Evolutionary conservation across 148 eudicot genomes (phyloP), one percentile per base, ranked within the genome.

Genomic region (Rheum nobile): DNA sequence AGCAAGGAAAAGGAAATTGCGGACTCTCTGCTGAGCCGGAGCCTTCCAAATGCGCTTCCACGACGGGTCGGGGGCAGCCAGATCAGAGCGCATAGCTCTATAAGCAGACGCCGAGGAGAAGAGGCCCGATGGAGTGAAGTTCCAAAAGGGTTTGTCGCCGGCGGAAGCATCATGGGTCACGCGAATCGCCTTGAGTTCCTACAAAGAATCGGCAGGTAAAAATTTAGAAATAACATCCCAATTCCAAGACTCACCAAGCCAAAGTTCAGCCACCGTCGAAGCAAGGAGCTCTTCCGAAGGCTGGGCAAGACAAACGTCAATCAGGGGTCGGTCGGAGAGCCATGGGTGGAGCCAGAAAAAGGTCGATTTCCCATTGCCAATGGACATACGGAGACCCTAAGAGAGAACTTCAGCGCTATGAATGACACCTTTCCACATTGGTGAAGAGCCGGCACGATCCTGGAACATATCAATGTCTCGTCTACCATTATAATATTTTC

Each of bases 251-350:
- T 1, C 5, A 7, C 0, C 12, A 12, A 0, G 8, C 47, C 17
- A 43, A 0, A 43, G 16, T 0, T 43, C 17, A 43, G 47, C 47
- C 2, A 43, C 47, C 1, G 47, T 43, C 0, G 47, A 11, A 11
- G 3, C 47, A 43, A 43, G 16, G 2, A 43, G 3, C 0, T 1
- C 0, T 3, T 43, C 16, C 13, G 17, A 2, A 3, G 9, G 2
- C 2, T 1, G 0, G 0, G 0, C 0, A 13, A 13, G 0, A 1
- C 2, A 1, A 0, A 12, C 2, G 3, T 43, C 47, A 2, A 43
- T 10, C 0, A 43, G 14, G 2, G 16, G 47, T 0, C 2, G 12
- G 0, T 11, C 47, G 9, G 0, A 11, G 0, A 43, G 12, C 47
- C 47, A 43, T 2, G 47, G 16, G 13, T 43, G 47, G 3, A 13